Base-by-base conservation (phyloP, 2,329 filamentous ascomycete species). In the Cladophialophora bantiana region DNA sequence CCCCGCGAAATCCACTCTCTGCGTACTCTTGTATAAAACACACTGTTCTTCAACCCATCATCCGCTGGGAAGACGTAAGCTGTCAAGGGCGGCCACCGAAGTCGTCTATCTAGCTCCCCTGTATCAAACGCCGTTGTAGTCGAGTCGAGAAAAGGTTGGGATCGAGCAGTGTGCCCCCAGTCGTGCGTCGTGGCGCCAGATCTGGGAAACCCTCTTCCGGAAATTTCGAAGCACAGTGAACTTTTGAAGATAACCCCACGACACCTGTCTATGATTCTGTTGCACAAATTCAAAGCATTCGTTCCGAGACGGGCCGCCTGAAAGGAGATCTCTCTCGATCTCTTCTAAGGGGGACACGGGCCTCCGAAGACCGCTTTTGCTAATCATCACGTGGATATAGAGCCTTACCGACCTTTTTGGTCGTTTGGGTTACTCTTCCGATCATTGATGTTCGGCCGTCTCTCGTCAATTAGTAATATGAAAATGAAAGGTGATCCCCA, bases 381-480 rank as follows among this genome's bases (percentile, higher is more conserved):
- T 26, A 12, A 12, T 50, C 45, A 50, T 50, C 45, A 26, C 9
- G 7, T 26, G 18, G 45, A 26, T 26, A 26, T 50, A 12, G 45
- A 50, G 45, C 45, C 45, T 50, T 18, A 12, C 45, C 45, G 12
- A 26, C 45, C 26, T 12, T 50, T 50, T 20, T 9, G 20, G 20
- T 50, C 45, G 45, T 50, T 10, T 36, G 12, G 45, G 20, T n/a
- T n/a, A 45, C 59, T 52, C 45, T n/a, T 36, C 42, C 42, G 3
- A 35, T 61, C 34, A 35, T 42, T 32, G 42, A 35, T 62, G 42
- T 45, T 54, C 10, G 58, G 66, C 59, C 66, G 66, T 68, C 42
- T 65, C 66, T 34, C 56, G 20, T 65, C 61, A 61, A 61, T 68
- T 68, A 68, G 45, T 61, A 64, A 54, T 67, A 65, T 40, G 31